Percentiles rank a stretch among this genome's conserved stretches.
Evolutionary conservation across 768 basidiomycete genomes (phyloP).

Genomic region (Gautieria morchelliformis): DNA sequence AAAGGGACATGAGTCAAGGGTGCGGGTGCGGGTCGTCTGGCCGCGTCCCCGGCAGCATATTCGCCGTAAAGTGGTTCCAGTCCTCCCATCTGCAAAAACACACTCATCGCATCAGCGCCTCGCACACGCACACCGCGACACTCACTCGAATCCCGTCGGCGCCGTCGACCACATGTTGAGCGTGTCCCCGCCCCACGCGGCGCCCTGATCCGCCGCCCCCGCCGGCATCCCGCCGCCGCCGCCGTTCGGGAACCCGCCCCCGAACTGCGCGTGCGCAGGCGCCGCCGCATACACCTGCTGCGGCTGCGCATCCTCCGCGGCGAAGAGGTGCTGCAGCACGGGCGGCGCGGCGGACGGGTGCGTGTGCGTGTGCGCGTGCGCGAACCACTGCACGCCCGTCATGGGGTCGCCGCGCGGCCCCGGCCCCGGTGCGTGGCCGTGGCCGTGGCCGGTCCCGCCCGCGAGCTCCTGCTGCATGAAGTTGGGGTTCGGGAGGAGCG

Average conservation of each 20-base stretch:
- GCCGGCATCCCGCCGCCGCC: background rate
- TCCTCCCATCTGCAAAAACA: conserved; percentile 5
- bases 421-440: background rate
- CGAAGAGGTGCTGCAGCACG: background rate
- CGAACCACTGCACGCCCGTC: background rate
- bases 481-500: background rate
- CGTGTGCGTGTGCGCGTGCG: background rate
- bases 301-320: background rate
- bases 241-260: background rate
- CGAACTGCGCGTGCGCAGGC: background rate
- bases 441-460: too few species aligned
- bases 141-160: conserved; percentile 5
- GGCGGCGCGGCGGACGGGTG: background rate
- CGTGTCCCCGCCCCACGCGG: conserved; percentile 1
- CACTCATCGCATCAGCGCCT: background rate
- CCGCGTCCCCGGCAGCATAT: background rate
- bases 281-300: background rate
- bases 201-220: background rate
- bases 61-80: conserved; percentile 3
- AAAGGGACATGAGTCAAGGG: background rate
- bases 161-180: conserved; percentile 8
- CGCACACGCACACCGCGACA: background rate
- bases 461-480: background rate
- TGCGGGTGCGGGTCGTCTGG: conserved; percentile 2
- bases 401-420: background rate